Evolutionary conservation across 2,329 filamentous ascomycete species (phyloP), one percentile per base, ranked within the genome.

Genomic region (Neophaeococcomyces aloes): DNA sequence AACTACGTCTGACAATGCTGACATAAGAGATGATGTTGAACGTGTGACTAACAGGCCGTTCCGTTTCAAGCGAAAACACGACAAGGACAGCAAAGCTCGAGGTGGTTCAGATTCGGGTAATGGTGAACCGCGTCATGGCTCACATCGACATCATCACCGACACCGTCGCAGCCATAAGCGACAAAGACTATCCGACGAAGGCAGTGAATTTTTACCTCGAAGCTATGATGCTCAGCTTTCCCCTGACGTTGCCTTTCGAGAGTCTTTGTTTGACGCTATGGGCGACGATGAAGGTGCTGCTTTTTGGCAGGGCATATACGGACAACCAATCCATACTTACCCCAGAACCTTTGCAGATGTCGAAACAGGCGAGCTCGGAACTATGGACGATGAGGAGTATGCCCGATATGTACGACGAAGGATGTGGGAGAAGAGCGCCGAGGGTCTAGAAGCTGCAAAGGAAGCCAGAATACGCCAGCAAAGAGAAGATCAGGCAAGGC

Each of bases 221-320:
- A 33, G 31, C 17, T 31, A 40, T 18, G 38, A 44, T 8, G 47
- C 52, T n/a, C 43, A 51, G 0, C 67, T 84, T 13, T 76, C 83
- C 53, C 73, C 85, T 0, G 80, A 86, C 31, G 70, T 74, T 0
- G 86, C 89, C 1, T 98, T 98, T 61, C 81, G 86, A 23, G 86
- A 94, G 62, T 94, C 87, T 1, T 79, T 98, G 4, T 96, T 96
- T 65, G 91, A 98, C 62, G 91, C 91, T 25, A 81, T 98, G 64
- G 89, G 87, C 29, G 91, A 98, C 63, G 89, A 96, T 59, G 91
- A 98, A 65, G 91, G 89, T 36, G 91, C 91, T 2, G 76, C 79
- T 6, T 98, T 91, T 67, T 98, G 91, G 91, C 83, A 95, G 61
- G 78, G 78, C 13, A 85, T 98, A n/a, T 98, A 96, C 64, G 88